Base-by-base conservation (phyloP, 1,284 basidiomycete species). In the Trichosporon ovoides region DNA sequence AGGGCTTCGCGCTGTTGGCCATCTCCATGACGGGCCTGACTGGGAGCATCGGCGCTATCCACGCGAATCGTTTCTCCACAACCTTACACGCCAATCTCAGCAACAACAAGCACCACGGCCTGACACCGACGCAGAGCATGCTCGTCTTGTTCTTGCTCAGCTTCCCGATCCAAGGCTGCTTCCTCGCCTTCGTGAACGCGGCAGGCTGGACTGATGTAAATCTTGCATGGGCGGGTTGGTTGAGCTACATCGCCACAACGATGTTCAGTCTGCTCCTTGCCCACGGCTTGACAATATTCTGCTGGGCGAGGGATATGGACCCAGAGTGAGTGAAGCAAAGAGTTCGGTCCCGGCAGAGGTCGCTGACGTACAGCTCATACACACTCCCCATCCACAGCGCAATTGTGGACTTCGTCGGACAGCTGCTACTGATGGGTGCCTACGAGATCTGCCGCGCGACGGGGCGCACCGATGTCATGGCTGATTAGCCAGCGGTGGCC, bases 331-430 rank as follows among this genome's bases (percentile, higher is more conserved):
- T 73, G 16, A 4, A 18, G 3, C 48, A 16, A 1, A 28, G 6
- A 12, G 12, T 3, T 33, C n/a, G 16, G 7, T n/a, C 20, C n/a
- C n/a, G n/a, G n/a, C n/a, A n/a, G n/a, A 22, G 28, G 14, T n/a
- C n/a, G n/a, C 53, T 53, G 5, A 46, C 52, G 2, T n/a, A 13
- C 58, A 72, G 76, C 75, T 88, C 89, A 76, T 96, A 97, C 74
- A 91, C 91, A 2, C 79, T 98, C 18, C 95, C 95, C 2, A 84
- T 95, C 37, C 90, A 96, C 64, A 91, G 89, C 1, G 88, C 91
- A 0, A 73, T 91, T 36, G 87, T 97, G 77, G 95, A 98, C 74
- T 85, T 97, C 50, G 77, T 91, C n/a, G 92, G 91, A 9, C 93
- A 97, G 75, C 74, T 88, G 10, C 77, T 96, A 18, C 84, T 98